Percentiles rank a stretch among this genome's conserved stretches.
Evolutionary conservation across 2,329 filamentous ascomycete species (phyloP).

Genomic region (Parafenestella ontariensis): DNA sequence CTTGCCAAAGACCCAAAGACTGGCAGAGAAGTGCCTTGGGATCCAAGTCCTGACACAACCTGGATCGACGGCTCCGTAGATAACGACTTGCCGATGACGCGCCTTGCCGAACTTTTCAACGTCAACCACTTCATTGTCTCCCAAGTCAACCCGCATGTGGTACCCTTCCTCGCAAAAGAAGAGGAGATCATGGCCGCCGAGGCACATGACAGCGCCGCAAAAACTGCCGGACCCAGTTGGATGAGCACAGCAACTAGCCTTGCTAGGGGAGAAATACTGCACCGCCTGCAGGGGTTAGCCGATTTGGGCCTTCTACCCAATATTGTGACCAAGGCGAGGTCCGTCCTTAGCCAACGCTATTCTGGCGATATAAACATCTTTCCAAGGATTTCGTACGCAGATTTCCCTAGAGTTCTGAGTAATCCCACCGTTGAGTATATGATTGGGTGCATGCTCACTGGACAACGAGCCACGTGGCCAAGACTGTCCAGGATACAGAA

Average conservation of each 20-base stretch:
- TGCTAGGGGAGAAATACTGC: conserved; percentile 79
- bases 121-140: conserved; percentile 98
- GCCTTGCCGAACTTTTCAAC: conserved; percentile 93
- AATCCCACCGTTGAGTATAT: conserved; percentile 91
- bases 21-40: conserved; percentile 80
- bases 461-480: conserved; percentile 90
- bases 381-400: conserved; percentile 75
- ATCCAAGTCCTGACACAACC: conserved; percentile 75
- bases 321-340: conserved; percentile 76
- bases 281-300: conserved; percentile 79
- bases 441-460: conserved; percentile 75
- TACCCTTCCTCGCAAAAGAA: conserved; percentile 82
- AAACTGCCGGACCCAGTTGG: conserved; percentile 62
- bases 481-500: conserved; percentile 85
- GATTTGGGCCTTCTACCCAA: conserved; percentile 84
- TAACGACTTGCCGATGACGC: conserved; percentile 89
- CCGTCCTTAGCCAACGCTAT: conserved; percentile 88
- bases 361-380: conserved; percentile 95
- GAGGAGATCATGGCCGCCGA: conserved; percentile 60
- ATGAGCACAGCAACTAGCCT: conserved; percentile 72
- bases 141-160: conserved; percentile 93
- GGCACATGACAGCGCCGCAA: conserved; percentile 41
- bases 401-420: conserved; percentile 77
- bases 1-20: conserved; percentile 86
- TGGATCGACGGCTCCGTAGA: conserved; percentile 97